A percentile compares a stretch with the other conserved stretches of the same genome.
These are phyloP conservation scores for Camelina neglecta DNA, from an alignment of 345 rosid genomes.

Conservation along the genomic window DNA sequence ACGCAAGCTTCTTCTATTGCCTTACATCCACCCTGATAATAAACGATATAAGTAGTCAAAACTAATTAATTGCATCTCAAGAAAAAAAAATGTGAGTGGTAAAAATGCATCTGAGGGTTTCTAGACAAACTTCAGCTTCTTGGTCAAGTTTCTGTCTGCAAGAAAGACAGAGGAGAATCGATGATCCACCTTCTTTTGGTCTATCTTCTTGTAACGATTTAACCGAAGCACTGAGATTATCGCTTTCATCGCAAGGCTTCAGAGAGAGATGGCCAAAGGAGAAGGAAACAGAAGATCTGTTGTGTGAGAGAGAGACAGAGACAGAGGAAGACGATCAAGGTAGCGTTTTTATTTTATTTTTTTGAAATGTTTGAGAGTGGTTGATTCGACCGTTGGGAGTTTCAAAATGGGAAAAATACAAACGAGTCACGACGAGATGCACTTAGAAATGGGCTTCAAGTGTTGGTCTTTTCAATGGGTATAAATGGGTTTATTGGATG, in stretches of 20 bases:
- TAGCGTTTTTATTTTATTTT: neutral
- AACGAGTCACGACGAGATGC: neutral
- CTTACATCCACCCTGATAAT: slow-evolving; percentile 47
- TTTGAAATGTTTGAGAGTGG: slow-evolving; percentile 15
- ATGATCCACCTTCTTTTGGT: slow-evolving; percentile 44
- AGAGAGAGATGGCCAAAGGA: slow-evolving; percentile 78
- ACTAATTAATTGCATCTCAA: neutral
- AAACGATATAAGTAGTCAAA: slow-evolving; percentile 22
- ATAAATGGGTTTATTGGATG: neutral
- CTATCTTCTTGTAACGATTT: slow-evolving; percentile 49
- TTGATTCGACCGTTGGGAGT: slow-evolving; percentile 36
- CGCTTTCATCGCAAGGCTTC: slow-evolving; percentile 69
- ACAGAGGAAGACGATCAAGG: slow-evolving; percentile 45
- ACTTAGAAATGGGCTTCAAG: slow-evolving; percentile 7
- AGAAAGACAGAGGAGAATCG: slow-evolving; percentile 61
- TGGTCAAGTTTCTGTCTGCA: slow-evolving; percentile 66
- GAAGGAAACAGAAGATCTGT: slow-evolving; percentile 38
- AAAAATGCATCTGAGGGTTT: slow-evolving; percentile 19
- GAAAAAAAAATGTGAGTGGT: neutral
- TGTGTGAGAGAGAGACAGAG: slow-evolving; percentile 42
- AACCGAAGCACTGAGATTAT: slow-evolving; percentile 50
- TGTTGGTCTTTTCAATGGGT: neutral
- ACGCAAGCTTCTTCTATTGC: slow-evolving; percentile 52
- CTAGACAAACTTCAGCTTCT: slow-evolving; percentile 38
- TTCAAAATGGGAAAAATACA: neutral